These are phyloP conservation scores for Solanum bulbocastanum DNA, from an alignment of 257 asterid genomes.

Conservation along the genomic window DNA sequence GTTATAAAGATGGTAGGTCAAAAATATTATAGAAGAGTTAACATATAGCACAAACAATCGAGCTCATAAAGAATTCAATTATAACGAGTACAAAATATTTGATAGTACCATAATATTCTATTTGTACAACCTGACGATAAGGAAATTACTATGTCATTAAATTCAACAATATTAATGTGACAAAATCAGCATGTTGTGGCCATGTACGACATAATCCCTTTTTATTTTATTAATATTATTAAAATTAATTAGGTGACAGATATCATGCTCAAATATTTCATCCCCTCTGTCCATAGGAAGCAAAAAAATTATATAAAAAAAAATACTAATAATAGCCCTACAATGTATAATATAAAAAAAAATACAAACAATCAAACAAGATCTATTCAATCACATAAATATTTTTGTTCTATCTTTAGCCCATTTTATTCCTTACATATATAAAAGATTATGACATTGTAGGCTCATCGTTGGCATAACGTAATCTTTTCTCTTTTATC, in stretches of 20 bases:
- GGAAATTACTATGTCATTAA: neutral
- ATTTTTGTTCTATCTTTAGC: neutral
- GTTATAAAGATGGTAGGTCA: neutral
- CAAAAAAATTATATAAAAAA: neutral
- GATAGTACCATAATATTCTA: neutral
- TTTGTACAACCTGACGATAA: neutral
- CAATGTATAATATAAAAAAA: neutral
- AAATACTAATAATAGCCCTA: neutral
- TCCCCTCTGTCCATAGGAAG: neutral
- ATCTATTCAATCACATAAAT: neutral
- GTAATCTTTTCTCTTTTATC: no score
- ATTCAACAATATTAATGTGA: neutral
- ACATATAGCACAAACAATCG: neutral
- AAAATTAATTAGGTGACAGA: neutral
- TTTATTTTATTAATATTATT: neutral
- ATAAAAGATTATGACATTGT: neutral
- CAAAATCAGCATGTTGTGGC: neutral
- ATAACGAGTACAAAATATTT: neutral
- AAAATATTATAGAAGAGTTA: no score
- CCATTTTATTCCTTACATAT: neutral
- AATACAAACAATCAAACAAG: neutral
- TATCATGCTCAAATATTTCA: neutral
- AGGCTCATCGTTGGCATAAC: neutral
- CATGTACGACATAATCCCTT: neutral
- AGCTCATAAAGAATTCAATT: neutral